phyloP scores from a whole-genome alignment of 768 basidiomycete genomes.

The Lactarius hengduanensis region DNA sequence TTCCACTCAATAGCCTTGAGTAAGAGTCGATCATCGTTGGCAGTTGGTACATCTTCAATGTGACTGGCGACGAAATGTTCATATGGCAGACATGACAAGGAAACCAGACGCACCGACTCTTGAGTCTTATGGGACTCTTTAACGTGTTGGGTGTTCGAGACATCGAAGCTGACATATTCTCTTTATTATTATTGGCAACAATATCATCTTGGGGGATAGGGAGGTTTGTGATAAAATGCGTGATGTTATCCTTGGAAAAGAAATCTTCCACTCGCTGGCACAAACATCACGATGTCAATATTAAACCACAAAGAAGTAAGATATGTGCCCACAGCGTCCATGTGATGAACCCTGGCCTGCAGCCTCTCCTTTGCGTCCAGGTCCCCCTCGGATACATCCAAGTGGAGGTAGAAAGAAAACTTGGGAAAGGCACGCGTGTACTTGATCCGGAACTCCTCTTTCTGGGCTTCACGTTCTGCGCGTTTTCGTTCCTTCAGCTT shows the following conservation, averaged over 20 bases:
- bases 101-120: constrained; percentile 49
- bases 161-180: constrained; percentile 47
- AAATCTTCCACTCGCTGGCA: constrained; percentile 79
- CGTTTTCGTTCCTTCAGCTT: constrained; percentile 27
- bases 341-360: constrained; percentile 54
- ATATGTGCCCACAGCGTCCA: constrained; percentile 71
- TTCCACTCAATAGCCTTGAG: constrained; percentile 65
- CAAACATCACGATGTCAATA: constrained; percentile 15
- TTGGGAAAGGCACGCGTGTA: constrained; percentile 59
- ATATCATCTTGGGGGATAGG: constrained; percentile 37
- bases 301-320: not conserved
- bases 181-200: constrained; percentile 51
- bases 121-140: constrained; percentile 67
- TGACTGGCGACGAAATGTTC: constrained; percentile 28
- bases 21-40: constrained; percentile 47
- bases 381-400: constrained; percentile 62
- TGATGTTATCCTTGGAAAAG: constrained; percentile 74
- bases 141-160: constrained; percentile 35
- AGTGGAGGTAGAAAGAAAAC: constrained; percentile 70
- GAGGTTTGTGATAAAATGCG: constrained; percentile 81
- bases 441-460: constrained; percentile 28
- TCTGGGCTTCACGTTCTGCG: constrained; percentile 28
- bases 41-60: constrained; percentile 34
- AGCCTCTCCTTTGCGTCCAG: constrained; percentile 43
- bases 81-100: not conserved